Percentiles rank a stretch among this genome's conserved stretches.
phyloP scores from a whole-genome alignment of 2,329 filamentous ascomycete species.

The Aspergillus persii region DNA sequence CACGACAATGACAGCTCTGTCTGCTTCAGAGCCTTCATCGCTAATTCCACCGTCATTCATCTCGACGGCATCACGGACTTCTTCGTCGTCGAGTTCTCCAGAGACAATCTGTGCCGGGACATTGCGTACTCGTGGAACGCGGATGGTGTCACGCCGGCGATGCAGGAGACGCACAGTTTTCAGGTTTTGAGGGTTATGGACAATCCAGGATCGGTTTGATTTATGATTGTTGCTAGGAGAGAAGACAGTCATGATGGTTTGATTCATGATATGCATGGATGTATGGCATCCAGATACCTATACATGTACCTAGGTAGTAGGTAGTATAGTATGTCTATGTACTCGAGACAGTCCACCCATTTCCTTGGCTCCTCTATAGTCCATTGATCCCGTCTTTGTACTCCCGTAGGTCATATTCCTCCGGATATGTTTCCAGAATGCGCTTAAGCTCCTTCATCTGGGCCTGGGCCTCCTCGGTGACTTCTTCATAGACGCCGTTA shows the following conservation, averaged over 20 bases:
- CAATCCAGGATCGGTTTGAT: too few species aligned
- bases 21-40: background rate
- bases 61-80: background rate
- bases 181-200: too few species aligned
- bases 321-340: background rate
- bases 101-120: background rate
- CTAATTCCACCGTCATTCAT: background rate
- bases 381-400: conserved; percentile 72
- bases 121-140: too few species aligned
- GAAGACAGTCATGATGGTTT: too few species aligned
- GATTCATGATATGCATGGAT: background rate
- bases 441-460: conserved; percentile 75
- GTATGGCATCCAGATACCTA: background rate
- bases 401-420: conserved; percentile 81
- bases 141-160: too few species aligned
- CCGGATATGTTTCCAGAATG: conserved; percentile 81
- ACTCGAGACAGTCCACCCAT: background rate
- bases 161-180: too few species aligned
- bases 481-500: conserved; percentile 81
- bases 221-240: too few species aligned
- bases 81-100: background rate
- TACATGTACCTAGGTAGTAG: background rate
- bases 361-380: conserved; percentile 39
- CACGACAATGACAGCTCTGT: too few species aligned
- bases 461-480: conserved; percentile 72